Evolutionary conservation across 768 basidiomycete genomes (phyloP), one percentile per base, ranked within the genome.

Genomic region (Lyophyllum decastes): DNA sequence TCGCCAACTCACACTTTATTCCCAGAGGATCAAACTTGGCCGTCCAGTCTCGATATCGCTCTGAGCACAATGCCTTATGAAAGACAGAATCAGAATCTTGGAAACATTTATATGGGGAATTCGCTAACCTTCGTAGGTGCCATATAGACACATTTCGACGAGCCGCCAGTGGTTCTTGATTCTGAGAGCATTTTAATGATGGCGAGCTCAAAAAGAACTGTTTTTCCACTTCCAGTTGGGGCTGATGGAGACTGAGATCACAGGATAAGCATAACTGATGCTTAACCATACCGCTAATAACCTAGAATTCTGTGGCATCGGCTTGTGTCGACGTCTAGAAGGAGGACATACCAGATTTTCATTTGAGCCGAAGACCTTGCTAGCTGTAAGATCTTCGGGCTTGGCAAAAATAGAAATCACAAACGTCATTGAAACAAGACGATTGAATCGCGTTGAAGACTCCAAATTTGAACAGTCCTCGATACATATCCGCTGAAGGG

Each of bases 181-280:
- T 81, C 71, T 50, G 75, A 75, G 27, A 94, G 72, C 78, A 92
- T 81, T 30, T 85, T 84, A 50, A 98, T 84, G 53, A 98, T 90
- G 2, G 91, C 85, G 14, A 99, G 76, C 68, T 99, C 97, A 64
- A 98, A 99, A 26, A 98, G 73, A 9, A 90, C 93, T 0, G 97
- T 99, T 73, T 98, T 98, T 26, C 97, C 97, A 50, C 93, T 92
- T 26, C 95, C 94, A 14, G 97, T 98, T 0, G 97, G 97, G 2
- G 96, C 95, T 94, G 67, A n/a, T 10, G 30, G 44, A 44, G 26
- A 58, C 47, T 50, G 49, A 66, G 38, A 22, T 30, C 54, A 26
- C 17, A 7, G n/a, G n/a, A n/a, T 0, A 35, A 21, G 16, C 14
- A 26, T 47, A 19, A 4, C 24, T 49, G 24, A 22, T 22, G 43